phyloP scores from a whole-genome alignment of 2,329 filamentous ascomycete species.

The Aspergillus sp. region DNA sequence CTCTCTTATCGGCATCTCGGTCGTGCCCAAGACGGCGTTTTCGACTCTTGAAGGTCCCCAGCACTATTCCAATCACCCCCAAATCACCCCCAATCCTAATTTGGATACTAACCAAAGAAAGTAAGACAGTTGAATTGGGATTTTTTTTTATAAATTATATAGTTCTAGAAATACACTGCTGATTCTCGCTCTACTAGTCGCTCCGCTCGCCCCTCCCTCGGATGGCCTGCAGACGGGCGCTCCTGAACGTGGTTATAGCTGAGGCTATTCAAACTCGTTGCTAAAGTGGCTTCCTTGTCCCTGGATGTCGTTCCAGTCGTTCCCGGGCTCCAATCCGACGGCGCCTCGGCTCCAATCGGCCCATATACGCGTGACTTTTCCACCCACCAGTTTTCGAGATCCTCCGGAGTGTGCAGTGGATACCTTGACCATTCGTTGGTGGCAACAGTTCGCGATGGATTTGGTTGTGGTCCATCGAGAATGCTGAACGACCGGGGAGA shows the following conservation, averaged over 20 bases:
- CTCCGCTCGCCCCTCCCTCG: constrained; percentile 7
- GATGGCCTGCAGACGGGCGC: neutral
- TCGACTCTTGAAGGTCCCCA: too few relatives aligned
- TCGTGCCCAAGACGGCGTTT: neutral
- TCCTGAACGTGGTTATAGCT: neutral
- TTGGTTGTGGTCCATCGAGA: neutral
- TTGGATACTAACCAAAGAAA: neutral
- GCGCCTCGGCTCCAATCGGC: neutral
- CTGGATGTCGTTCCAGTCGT: neutral
- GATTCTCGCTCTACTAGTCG: constrained; percentile 7
- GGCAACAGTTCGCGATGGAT: constrained; percentile 1
- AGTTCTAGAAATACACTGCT: constrained; percentile 7
- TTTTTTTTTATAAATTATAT: neutral
- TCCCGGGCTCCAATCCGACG: neutral
- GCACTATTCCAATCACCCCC: neutral
- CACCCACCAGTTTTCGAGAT: constrained; percentile 10
- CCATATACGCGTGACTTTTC: constrained; percentile 7
- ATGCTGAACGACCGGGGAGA: constrained; percentile 1
- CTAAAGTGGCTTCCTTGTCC: neutral
- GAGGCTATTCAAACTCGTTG: neutral
- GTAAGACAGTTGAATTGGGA: neutral
- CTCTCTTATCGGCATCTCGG: constrained; percentile 18
- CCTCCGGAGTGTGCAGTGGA: constrained; percentile 1
- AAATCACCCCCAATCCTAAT: neutral
- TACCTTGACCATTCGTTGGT: constrained; percentile 7